These are phyloP conservation scores for Cadophora sp. DNA, from an alignment of 2,329 filamentous ascomycete genomes.

Conservation along the genomic window DNA sequence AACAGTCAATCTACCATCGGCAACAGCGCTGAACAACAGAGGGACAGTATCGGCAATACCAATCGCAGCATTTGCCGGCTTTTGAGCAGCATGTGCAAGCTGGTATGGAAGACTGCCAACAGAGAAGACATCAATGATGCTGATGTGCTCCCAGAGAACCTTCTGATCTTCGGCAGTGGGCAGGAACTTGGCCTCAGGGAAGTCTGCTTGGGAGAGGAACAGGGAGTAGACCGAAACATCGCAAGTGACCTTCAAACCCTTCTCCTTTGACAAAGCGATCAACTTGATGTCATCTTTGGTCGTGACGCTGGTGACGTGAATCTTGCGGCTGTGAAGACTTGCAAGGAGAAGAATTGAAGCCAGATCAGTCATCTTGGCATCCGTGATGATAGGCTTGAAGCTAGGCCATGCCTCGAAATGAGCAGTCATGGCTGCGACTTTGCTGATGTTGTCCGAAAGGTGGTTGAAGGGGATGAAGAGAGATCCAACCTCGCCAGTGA, in stretches of 20 bases:
- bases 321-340: conserved; percentile 77
- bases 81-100: conserved; percentile 63
- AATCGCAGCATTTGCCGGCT: conserved; percentile 62
- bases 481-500: conserved; percentile 77
- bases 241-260: conserved; percentile 82
- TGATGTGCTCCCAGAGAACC: conserved; percentile 76
- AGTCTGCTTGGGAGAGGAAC: conserved; percentile 76
- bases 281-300: conserved; percentile 80
- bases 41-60: conserved; percentile 79
- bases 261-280: conserved; percentile 79
- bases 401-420: conserved; percentile 81
- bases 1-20: conserved; percentile 74
- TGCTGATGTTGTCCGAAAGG: conserved; percentile 82
- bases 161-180: conserved; percentile 73
- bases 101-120: conserved; percentile 81
- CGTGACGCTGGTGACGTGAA: conserved; percentile 83
- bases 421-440: conserved; percentile 78
- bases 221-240: conserved; percentile 83
- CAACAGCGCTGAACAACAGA: conserved; percentile 76
- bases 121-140: conserved; percentile 79
- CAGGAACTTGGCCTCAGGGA: conserved; percentile 69
- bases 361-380: conserved; percentile 80
- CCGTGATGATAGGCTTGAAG: conserved; percentile 81
- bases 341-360: conserved; percentile 81
- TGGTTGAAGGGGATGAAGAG: conserved; percentile 84